Evolutionary conservation across 352 stramenopile genomes (phyloP).

Genomic region (Phytophthora lateralis): DNA sequence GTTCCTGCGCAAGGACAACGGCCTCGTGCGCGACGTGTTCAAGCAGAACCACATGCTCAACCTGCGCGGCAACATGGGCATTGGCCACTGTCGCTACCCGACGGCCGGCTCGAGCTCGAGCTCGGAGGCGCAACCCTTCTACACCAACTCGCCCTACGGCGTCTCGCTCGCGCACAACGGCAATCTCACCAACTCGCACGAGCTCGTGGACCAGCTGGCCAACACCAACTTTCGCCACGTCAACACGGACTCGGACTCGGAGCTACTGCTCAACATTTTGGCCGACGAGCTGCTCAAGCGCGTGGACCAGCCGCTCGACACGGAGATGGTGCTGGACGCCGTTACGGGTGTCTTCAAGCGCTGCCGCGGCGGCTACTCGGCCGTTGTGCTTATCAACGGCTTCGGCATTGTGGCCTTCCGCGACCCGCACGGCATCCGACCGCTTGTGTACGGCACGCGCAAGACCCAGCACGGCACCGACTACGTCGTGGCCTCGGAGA

Average conservation of each 20-base stretch:
- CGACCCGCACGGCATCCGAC: slow-evolving; percentile 97
- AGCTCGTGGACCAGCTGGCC: slow-evolving; percentile 93
- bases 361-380: slow-evolving; percentile 97
- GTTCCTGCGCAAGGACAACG: slow-evolving; percentile 98
- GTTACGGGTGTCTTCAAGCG: slow-evolving; percentile 94
- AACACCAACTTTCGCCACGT: slow-evolving; percentile 95
- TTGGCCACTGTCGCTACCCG: slow-evolving; percentile 98
- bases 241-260: slow-evolving; percentile 99
- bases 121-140: slow-evolving; percentile 97
- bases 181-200: slow-evolving; percentile 98
- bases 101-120: slow-evolving; percentile 93
- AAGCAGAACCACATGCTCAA: slow-evolving; percentile 98
- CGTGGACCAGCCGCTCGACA: slow-evolving; percentile 69
- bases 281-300: slow-evolving; percentile 94
- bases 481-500: slow-evolving; percentile 97
- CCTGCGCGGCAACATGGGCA: slow-evolving; percentile 95
- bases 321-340: slow-evolving; percentile 90
- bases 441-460: slow-evolving; percentile 93
- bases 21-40: slow-evolving; percentile 98
- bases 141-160: slow-evolving; percentile 99
- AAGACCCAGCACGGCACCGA: slow-evolving; percentile 88
- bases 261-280: slow-evolving; percentile 99
- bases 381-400: slow-evolving; percentile 97
- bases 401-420: slow-evolving; percentile 98
- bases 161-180: slow-evolving; percentile 98